These are phyloP conservation scores for Hypoxylon sp. DNA, from an alignment of 2,329 filamentous ascomycete species.

Conservation along the genomic window DNA sequence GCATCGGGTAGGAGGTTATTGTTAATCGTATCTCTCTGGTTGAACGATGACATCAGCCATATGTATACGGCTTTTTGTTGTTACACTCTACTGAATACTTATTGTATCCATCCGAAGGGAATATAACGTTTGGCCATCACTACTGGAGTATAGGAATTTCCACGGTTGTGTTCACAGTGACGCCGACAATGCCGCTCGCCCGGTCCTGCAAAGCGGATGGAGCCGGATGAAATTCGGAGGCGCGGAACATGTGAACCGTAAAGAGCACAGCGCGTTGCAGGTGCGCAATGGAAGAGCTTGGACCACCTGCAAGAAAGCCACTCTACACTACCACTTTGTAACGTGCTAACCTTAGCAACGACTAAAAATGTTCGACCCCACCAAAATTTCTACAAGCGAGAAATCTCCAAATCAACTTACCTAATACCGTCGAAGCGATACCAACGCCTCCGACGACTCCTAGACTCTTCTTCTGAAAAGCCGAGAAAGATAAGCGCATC, in stretches of 20 bases:
- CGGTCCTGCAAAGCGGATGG: constrained; percentile 33
- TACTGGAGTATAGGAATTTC: background rate
- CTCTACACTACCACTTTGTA: background rate
- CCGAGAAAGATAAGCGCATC: background rate
- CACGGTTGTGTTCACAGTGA: constrained; percentile 18
- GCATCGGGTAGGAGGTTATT: constrained; percentile 37
- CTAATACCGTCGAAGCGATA: constrained; percentile 22
- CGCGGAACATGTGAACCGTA: constrained; percentile 40
- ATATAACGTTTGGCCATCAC: background rate
- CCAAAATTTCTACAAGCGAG: constrained; percentile 46
- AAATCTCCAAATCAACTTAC: constrained; percentile 37
- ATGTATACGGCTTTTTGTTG: background rate
- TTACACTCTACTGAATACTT: background rate
- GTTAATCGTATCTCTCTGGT: constrained; percentile 19
- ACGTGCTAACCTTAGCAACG: background rate
- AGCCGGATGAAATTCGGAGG: constrained; percentile 42
- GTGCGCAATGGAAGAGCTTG: constrained; percentile 6
- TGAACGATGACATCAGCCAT: background rate
- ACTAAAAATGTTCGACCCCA: constrained; percentile 45
- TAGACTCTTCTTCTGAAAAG: background rate
- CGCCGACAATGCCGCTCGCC: constrained; percentile 37
- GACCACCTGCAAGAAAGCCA: background rate
- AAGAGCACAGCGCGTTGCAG: constrained; percentile 14
- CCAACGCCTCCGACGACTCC: background rate
- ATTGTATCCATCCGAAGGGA: background rate